Conservation (phyloP, 305 asterid genomes). For the Lippia alba region DNA sequence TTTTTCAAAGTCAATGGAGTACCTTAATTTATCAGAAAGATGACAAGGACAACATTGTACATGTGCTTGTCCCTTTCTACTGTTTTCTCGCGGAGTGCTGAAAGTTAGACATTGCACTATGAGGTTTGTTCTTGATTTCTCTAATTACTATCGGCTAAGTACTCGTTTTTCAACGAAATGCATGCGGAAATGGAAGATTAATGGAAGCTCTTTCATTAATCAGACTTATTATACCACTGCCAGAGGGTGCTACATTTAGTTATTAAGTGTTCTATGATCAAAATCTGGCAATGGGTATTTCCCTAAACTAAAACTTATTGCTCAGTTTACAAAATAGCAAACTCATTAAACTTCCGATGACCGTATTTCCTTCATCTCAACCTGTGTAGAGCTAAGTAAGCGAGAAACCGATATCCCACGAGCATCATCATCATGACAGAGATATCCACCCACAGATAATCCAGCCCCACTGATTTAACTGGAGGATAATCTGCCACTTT, state of each 20-base stretch:
- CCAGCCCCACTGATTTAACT: slow-evolving; percentile 74
- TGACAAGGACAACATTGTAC: slow-evolving; percentile 30
- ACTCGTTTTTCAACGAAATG: slow-evolving; percentile 20
- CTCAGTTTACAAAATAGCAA: slow-evolving; percentile 46
- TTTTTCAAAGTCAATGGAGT: slow-evolving; percentile 18
- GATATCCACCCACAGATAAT: slow-evolving; percentile 73
- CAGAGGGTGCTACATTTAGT: slow-evolving; percentile 46
- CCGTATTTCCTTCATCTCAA: slow-evolving; percentile 51
- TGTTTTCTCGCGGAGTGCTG: slow-evolving; percentile 30
- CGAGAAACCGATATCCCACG: slow-evolving; percentile 78
- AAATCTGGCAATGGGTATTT: slow-evolving; percentile 54
- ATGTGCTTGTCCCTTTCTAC: slow-evolving; percentile 35
- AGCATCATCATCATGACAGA: slow-evolving; percentile 78
- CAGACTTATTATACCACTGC: slow-evolving; percentile 50
- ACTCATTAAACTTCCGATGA: slow-evolving; percentile 29
- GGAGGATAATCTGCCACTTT: slow-evolving; percentile 82
- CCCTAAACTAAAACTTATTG: slow-evolving; percentile 60
- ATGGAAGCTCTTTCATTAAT: slow-evolving; percentile 31
- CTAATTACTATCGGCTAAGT: slow-evolving; percentile 5
- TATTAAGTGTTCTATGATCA: slow-evolving; percentile 46
- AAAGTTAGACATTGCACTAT: slow-evolving; percentile 38
- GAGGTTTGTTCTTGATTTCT: slow-evolving; percentile 30
- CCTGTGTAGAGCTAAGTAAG: slow-evolving; percentile 84
- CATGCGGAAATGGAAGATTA: slow-evolving; percentile 31
- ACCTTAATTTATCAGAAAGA: slow-evolving; percentile 30